Percentiles rank a stretch among this genome's conserved stretches.
Evolutionary conservation across 139 green algal genomes (phyloP).

Genomic region (Coccomyxa sp.): DNA sequence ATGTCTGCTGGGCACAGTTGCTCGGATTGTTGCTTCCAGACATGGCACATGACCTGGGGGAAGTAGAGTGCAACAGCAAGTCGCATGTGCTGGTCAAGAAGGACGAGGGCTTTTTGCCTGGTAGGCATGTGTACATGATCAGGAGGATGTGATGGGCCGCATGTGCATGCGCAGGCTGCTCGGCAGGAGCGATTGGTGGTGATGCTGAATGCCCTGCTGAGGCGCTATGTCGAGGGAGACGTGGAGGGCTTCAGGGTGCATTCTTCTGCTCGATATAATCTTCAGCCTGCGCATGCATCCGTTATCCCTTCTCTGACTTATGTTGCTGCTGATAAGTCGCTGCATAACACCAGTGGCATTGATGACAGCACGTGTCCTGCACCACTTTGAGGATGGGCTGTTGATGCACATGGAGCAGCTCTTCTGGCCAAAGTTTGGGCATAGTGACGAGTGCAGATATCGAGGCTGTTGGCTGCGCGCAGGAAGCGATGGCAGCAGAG

Average conservation of each 20-base stretch:
- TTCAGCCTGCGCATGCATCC: background rate
- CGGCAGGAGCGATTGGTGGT: slow-evolving; percentile 57
- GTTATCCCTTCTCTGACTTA: background rate
- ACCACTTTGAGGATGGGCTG: background rate
- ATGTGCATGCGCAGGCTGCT: slow-evolving; percentile 19
- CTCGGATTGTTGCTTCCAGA: background rate
- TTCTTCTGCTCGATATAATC: background rate
- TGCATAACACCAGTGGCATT: background rate
- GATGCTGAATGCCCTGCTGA: slow-evolving; percentile 62
- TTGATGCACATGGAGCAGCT: background rate
- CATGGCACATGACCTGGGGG: background rate
- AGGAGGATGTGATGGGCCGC: too few species aligned
- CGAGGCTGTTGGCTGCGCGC: background rate
- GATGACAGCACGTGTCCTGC: background rate
- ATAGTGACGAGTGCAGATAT: too few species aligned
- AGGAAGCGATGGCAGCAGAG: slow-evolving; percentile 56
- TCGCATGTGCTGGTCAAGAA: background rate
- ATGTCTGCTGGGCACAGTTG: background rate
- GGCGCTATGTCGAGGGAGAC: slow-evolving; percentile 65
- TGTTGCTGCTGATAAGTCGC: background rate
- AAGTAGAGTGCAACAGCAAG: background rate
- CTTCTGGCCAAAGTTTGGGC: too few species aligned
- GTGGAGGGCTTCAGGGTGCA: slow-evolving; percentile 60
- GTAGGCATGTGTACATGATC: background rate
- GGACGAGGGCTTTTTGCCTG: background rate